Evolutionary conservation across 805 yeast genomes (phyloP), one percentile per base, ranked within the genome.

Genomic region (Candida coleopterorum): DNA sequence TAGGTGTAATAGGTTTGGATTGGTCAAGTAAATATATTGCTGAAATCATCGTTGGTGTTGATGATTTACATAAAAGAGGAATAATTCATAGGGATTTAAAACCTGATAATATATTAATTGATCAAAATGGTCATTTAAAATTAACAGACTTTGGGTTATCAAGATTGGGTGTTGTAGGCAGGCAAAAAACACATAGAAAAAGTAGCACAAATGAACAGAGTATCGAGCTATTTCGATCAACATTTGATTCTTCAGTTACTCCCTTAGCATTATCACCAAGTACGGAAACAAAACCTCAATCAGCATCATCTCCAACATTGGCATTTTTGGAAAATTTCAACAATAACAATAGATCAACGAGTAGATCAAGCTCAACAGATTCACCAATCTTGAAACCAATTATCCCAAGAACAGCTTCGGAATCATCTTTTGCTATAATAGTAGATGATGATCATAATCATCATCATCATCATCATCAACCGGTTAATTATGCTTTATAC

Each of bases 91-190:
- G 96, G 50, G 99, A 93, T 58, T 67, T 93, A 53, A 93, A 93
- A 55, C 98, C 98, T 0, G 98, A 93, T 53, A 93, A 93, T 49
- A 58, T 93, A 24, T 67, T 93, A 45, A 88, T 93, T 45, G 97
- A 89, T 55, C 68, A 76, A 37, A 65, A 68, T 24, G 99, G 99
- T 0, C 98, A 93, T 61, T 58, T 93, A 43, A 93, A 93, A 58
- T 63, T 94, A 42, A 89, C 97, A 1, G 98, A 93, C 61, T 93
- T 93, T 66, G 99, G 98, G 1, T 70, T 93, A 29, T 85, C 95
- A 7, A 70, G 95, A 53, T 79, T 88, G 70, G 97, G 97, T 21
- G 74, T 89, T 29, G 75, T 87, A 25, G 82, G 87, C 26, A 77
- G 97, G 58, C 96, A 88, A 52, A 52, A 51, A 3, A 71, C 74